Percentiles rank a stretch among this genome's conserved stretches.
These are phyloP conservation scores for Macrocybe gigantea DNA, from an alignment of 768 basidiomycete genomes.

Conservation along the genomic window DNA sequence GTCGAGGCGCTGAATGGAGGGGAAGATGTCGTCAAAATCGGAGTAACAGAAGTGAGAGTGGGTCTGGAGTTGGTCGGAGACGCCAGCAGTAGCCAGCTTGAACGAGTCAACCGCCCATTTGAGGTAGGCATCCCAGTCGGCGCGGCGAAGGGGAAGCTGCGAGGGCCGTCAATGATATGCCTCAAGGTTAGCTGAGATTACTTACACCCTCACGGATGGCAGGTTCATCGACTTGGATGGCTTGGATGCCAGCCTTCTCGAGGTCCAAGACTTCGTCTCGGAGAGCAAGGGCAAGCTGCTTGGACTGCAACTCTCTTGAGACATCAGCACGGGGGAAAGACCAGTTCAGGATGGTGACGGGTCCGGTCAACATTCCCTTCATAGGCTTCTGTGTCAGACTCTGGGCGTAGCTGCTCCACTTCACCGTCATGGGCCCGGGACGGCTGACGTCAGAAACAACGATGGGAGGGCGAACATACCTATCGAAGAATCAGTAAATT, in stretches of 20 bases:
- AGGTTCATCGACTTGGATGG: constrained; percentile 99
- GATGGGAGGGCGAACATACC: constrained; percentile 97
- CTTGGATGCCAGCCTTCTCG: constrained; percentile 92
- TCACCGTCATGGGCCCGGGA: constrained; percentile 88
- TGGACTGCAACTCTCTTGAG: constrained; percentile 92
- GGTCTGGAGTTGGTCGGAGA: constrained; percentile 88
- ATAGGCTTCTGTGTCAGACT: constrained; percentile 89
- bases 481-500: constrained; percentile 17
- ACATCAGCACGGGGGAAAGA: constrained; percentile 99
- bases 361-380: constrained; percentile 99
- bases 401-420: constrained; percentile 96
- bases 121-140: constrained; percentile 96
- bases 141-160: constrained; percentile 88
- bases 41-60: constrained; percentile 99
- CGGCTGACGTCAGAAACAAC: constrained; percentile 98
- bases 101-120: constrained; percentile 99
- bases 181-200: constrained; percentile 8
- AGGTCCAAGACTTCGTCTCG: constrained; percentile 98
- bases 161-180: constrained; percentile 7
- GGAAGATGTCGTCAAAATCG: constrained; percentile 98
- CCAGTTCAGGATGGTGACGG: constrained; percentile 99
- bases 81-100: constrained; percentile 95
- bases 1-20: constrained; percentile 92
- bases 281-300: constrained; percentile 96
- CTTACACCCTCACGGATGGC: constrained; percentile 97